Evolutionary conservation across 2,329 filamentous ascomycete species (phyloP).

Genomic region (Podosphaera fusca): DNA sequence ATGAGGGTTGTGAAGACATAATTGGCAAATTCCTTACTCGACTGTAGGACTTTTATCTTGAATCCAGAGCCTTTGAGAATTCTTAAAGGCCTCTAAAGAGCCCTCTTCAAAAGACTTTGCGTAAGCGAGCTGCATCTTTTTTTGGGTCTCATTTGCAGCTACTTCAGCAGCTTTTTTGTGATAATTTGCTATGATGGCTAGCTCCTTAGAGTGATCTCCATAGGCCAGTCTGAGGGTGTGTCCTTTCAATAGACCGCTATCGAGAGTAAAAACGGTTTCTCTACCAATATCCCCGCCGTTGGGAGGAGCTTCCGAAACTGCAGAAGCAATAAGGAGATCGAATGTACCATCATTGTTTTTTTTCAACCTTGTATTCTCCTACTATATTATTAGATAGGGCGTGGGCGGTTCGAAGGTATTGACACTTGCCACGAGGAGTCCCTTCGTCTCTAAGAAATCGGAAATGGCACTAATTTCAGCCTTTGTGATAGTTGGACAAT

Average conservation of each 20-base stretch:
- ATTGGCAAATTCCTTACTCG: constrained; percentile 20
- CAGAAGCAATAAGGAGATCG: constrained; percentile 55
- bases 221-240: constrained; percentile 50
- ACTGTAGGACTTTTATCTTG: constrained; percentile 61
- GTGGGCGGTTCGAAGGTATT: neutral
- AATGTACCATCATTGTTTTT: constrained; percentile 42
- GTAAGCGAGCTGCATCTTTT: constrained; percentile 51
- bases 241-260: constrained; percentile 35
- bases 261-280: constrained; percentile 34
- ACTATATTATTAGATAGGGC: constrained; percentile 3
- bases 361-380: constrained; percentile 53
- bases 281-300: constrained; percentile 47
- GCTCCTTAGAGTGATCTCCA: constrained; percentile 50
- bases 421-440: constrained; percentile 28
- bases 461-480: constrained; percentile 50
- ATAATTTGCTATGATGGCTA: constrained; percentile 43
- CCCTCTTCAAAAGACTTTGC: constrained; percentile 52
- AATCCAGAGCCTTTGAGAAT: constrained; percentile 63
- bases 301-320: constrained; percentile 31
- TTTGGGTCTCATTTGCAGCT: constrained; percentile 50
- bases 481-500: constrained; percentile 51
- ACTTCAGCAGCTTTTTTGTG: constrained; percentile 45
- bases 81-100: constrained; percentile 55
- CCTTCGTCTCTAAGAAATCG: constrained; percentile 49
- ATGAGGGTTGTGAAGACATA: constrained; percentile 26